A percentile compares a stretch with the other conserved stretches of the same genome.
phyloP scores from a whole-genome alignment of 2,329 filamentous ascomycete species.

The Aureobasidium subglaciale region DNA sequence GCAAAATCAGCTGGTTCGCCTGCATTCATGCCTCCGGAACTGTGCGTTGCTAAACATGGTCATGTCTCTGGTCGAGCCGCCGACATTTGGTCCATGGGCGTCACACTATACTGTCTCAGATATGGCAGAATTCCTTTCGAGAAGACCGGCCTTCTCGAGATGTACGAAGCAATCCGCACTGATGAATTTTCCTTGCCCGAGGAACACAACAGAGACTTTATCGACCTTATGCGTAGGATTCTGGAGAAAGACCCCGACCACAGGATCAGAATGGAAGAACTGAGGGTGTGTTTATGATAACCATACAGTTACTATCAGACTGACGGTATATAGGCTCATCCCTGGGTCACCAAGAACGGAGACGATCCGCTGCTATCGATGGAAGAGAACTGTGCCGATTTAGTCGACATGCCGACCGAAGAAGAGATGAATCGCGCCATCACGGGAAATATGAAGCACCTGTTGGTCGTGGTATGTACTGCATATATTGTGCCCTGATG shows the following conservation, averaged over 20 bases:
- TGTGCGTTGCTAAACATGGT: constrained; percentile 80
- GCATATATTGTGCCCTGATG: not conserved
- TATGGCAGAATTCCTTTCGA: constrained; percentile 88
- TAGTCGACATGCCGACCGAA: constrained; percentile 78
- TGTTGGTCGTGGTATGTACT: constrained; percentile 66
- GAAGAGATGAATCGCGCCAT: constrained; percentile 87
- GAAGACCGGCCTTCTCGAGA: constrained; percentile 67
- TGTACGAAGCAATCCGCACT: constrained; percentile 80
- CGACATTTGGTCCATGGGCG: constrained; percentile 98
- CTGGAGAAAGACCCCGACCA: constrained; percentile 79
- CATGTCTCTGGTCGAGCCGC: constrained; percentile 82
- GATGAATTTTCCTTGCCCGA: constrained; percentile 57
- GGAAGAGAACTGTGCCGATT: constrained; percentile 77
- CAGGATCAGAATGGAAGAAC: constrained; percentile 72
- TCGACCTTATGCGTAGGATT: constrained; percentile 64
- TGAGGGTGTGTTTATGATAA: constrained; percentile 59
- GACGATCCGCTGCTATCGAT: constrained; percentile 69
- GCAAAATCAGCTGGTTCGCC: constrained; percentile 91
- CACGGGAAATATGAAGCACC: constrained; percentile 78
- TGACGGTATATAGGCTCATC: constrained; percentile 59
- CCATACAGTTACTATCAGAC: not conserved
- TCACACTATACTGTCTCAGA: constrained; percentile 85
- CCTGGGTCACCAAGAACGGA: constrained; percentile 83
- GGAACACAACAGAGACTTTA: constrained; percentile 60
- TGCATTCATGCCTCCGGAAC: constrained; percentile 86